phyloP scores from a whole-genome alignment of 108 stramenopile genomes.

The Mediolabrus comicus region DNA sequence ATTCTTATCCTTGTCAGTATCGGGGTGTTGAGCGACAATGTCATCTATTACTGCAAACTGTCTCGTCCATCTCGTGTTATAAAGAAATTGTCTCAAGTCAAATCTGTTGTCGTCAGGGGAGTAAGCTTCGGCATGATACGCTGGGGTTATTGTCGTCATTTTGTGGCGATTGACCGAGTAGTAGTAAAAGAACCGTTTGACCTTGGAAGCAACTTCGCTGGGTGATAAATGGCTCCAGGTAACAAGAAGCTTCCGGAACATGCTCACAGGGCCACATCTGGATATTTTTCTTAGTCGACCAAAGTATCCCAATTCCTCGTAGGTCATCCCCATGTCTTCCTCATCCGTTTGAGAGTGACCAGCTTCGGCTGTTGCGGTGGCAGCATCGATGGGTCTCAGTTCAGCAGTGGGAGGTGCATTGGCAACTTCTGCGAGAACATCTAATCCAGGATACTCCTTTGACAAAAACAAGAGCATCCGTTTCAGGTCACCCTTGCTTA shows the following conservation, averaged over 20 bases:
- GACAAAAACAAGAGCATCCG: constrained; percentile 84
- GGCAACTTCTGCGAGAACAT: constrained; percentile 85
- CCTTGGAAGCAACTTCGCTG: constrained; percentile 83
- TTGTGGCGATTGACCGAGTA: constrained; percentile 98
- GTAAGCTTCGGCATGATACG: constrained; percentile 97
- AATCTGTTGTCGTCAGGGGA: constrained; percentile 99
- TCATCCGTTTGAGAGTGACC: constrained; percentile 93
- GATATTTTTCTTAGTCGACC: constrained; percentile 91
- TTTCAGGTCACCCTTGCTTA: constrained; percentile 91
- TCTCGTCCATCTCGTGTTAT: constrained; percentile 88
- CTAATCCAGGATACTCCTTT: constrained; percentile 57
- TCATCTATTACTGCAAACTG: constrained; percentile 87
- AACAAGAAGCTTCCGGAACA: constrained; percentile 83
- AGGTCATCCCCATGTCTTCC: constrained; percentile 99
- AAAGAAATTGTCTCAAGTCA: constrained; percentile 95
- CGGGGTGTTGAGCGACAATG: constrained; percentile 34
- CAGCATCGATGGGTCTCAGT: constrained; percentile 85
- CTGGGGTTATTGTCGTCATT: constrained; percentile 97
- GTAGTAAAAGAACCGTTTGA: constrained; percentile 93
- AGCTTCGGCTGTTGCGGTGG: constrained; percentile 24
- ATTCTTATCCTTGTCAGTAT: constrained; percentile 44
- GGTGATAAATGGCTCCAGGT: constrained; percentile 84
- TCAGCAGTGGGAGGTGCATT: constrained; percentile 97
- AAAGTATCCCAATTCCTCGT: constrained; percentile 93
- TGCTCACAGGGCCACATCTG: constrained; percentile 93